Percentiles rank a stretch among this genome's conserved stretches.
Conservation (phyloP, 306 rosid species). For the Rosa rugosa region DNA sequence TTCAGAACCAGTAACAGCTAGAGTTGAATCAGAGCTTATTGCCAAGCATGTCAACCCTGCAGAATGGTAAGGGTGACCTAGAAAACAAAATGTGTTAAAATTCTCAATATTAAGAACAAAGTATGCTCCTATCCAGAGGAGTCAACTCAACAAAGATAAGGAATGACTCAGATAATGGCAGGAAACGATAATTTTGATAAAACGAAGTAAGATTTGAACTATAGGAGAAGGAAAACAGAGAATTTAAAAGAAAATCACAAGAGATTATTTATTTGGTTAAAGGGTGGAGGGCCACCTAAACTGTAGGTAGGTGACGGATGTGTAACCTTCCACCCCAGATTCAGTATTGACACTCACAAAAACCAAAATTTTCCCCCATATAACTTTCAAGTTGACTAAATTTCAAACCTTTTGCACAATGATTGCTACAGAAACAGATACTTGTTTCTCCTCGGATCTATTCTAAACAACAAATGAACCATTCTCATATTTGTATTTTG, state of each 20-base stretch:
- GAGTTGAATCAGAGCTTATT: slow-evolving; percentile 65
- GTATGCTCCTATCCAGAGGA: not conserved
- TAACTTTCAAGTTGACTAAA: not conserved
- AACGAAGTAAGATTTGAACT: not conserved
- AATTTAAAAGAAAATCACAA: not conserved
- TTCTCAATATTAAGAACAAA: not conserved
- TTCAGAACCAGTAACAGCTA: slow-evolving; percentile 77
- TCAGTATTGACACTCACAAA: not conserved
- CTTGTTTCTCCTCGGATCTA: not conserved
- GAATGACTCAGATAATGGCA: not conserved
- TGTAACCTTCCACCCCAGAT: not conserved
- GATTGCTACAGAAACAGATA: not conserved
- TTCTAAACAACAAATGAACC: not conserved
- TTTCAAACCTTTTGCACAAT: not conserved
- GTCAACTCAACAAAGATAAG: not conserved
- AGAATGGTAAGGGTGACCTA: slow-evolving; percentile 84
- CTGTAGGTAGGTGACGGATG: not conserved
- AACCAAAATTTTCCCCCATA: not conserved
- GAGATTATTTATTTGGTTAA: not conserved
- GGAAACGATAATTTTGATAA: not conserved
- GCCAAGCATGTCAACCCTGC: slow-evolving; percentile 81
- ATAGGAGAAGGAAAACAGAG: not conserved
- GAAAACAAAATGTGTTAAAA: slow-evolving; percentile 25
- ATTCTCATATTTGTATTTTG: not conserved
- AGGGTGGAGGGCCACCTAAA: not conserved